phyloP scores from a whole-genome alignment of 768 basidiomycete species.

The Cystobasidium tubakii region DNA sequence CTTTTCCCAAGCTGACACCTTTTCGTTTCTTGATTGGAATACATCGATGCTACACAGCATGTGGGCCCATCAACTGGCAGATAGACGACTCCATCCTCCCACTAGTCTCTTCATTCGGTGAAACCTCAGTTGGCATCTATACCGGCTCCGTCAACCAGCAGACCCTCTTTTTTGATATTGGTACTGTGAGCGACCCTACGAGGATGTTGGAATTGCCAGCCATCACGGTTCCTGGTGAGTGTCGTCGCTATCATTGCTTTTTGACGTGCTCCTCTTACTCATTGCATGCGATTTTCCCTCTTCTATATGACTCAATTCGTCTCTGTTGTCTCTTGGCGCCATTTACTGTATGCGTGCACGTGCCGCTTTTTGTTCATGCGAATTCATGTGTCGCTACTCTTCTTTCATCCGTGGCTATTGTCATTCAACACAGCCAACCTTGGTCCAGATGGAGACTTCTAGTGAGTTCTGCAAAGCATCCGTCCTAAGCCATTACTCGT shows the following conservation, averaged over 20 bases:
- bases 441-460: constrained; percentile 26
- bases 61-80: constrained; percentile 25
- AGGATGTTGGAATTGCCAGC: constrained; percentile 6
- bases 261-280: no score
- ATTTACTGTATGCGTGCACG: neutral
- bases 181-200: constrained; percentile 18
- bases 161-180: constrained; percentile 26
- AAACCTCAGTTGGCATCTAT: constrained; percentile 29
- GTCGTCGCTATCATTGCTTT: no score
- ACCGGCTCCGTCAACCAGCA: constrained; percentile 12
- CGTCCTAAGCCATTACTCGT: neutral
- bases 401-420: no score
- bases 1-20: no score
- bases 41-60: neutral
- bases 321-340: no score
- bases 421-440: constrained; percentile 14
- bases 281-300: no score
- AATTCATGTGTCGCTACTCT: no score
- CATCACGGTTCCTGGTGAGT: constrained; percentile 25
- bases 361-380: neutral
- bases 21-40: no score
- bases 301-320: no score
- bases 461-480: constrained; percentile 2
- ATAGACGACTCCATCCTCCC: constrained; percentile 14
- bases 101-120: constrained; percentile 9